Evolutionary conservation across 2,329 filamentous ascomycete genomes (phyloP), one percentile per base, ranked within the genome.

Genomic region (Nothomitra cinnamomea): DNA sequence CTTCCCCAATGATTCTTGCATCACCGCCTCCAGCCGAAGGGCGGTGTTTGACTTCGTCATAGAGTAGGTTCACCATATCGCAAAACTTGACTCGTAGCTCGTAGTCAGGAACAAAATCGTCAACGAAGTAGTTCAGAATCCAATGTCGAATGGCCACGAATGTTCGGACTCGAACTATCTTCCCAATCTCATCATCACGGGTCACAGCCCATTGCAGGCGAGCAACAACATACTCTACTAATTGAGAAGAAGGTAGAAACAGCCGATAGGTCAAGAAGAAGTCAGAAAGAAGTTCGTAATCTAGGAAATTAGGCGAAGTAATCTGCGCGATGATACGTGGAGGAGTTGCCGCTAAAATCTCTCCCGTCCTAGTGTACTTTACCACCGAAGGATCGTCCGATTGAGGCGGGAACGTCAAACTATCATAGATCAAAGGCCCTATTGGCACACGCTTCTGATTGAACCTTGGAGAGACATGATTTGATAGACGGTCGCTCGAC

Each of bases 61-160:
- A 76, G 53, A 83, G 64, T 22, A 65, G 64, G 64, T 96, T 95
- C 55, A 95, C 74, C 7, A 88, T 73, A 32, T 80, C 73, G 67
- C 90, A 95, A 63, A 95, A 95, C 15, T 79, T 78, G 3, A 77
- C 71, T 7, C 90, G 82, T 32, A 96, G 72, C 45, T 77, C 72
- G 62, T 83, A 82, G 63, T 89, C 80, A 22, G 83, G 68, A 41
- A 94, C 79, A 64, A 95, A 98, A 64, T 98, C 92, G 63, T 98
- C 92, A 54, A 86, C 76, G 60, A 96, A 98, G 67, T 98, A 98
- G 66, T 98, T 98, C 57, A 98, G 70, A 55, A 96, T 89, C 92
- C 92, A 98, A 67, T 98, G 92, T 54, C 92, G 81, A 45, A 96
- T 75, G 6, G 92, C 92, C 24, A 95, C 92, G 69, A 96, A 98